phyloP scores from a whole-genome alignment of 2,329 filamentous ascomycete species.

The Diaporthe sp. region DNA sequence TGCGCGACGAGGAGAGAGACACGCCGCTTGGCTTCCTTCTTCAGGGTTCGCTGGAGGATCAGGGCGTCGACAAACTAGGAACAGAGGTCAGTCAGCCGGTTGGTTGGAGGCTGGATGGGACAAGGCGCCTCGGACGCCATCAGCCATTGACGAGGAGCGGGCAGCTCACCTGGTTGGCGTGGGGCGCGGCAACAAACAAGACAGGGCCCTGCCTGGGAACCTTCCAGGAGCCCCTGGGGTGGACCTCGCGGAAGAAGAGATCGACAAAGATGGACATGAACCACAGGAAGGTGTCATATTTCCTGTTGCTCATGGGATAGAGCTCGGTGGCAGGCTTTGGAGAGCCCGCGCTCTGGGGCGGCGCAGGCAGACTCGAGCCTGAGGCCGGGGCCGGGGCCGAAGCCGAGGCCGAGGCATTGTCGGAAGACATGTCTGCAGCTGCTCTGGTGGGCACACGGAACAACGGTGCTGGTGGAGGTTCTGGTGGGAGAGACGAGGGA shows the following conservation, averaged over 20 bases:
- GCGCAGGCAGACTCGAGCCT: not conserved
- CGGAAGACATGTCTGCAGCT: slow-evolving; percentile 36
- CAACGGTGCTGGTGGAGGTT: slow-evolving; percentile 37
- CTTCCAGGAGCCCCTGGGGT: slow-evolving; percentile 95
- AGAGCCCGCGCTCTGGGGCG: slow-evolving; percentile 47
- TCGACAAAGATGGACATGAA: slow-evolving; percentile 87
- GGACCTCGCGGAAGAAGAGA: slow-evolving; percentile 97
- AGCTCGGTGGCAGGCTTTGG: slow-evolving; percentile 64
- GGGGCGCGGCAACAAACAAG: slow-evolving; percentile 95
- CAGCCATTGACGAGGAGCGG: not conserved
- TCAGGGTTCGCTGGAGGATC: slow-evolving; percentile 91
- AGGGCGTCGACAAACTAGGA: slow-evolving; percentile 92
- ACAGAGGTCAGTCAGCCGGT: not conserved
- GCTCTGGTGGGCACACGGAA: not conserved
- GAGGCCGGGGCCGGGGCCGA: slow-evolving; percentile 33
- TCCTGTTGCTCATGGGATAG: slow-evolving; percentile 79
- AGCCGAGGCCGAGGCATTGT: slow-evolving; percentile 19
- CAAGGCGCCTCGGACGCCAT: slow-evolving; percentile 10
- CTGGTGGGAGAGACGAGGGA: not conserved
- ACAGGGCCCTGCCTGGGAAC: slow-evolving; percentile 90
- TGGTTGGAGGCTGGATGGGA: slow-evolving; percentile 21
- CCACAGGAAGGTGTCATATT: slow-evolving; percentile 85
- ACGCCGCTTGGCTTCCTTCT: slow-evolving; percentile 87
- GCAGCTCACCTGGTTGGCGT: slow-evolving; percentile 88
- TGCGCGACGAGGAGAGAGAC: slow-evolving; percentile 95